These are phyloP conservation scores for Paraleonurus japonicus DNA, from an alignment of 257 asterid genomes.

Conservation along the genomic window DNA sequence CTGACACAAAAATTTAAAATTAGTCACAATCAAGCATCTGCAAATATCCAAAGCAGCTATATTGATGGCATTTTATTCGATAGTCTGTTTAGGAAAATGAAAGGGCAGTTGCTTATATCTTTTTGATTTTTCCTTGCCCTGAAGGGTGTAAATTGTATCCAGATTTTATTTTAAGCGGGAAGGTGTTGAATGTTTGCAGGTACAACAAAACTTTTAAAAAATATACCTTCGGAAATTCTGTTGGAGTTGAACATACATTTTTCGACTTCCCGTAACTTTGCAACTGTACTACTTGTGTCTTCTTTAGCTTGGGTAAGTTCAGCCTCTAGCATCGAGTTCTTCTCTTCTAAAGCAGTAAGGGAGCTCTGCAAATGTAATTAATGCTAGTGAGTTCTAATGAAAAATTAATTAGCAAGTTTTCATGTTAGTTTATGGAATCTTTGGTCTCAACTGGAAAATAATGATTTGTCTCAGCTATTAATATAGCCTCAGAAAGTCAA, in stretches of 20 bases:
- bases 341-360: conserved; percentile 56
- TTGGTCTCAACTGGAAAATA: background rate
- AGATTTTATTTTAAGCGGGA: background rate
- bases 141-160: background rate
- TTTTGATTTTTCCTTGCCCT: background rate
- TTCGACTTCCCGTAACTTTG: conserved; percentile 78
- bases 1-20: conserved; percentile 43
- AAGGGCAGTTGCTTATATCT: conserved; percentile 1
- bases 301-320: conserved; percentile 74
- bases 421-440: background rate
- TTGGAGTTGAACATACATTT: conserved; percentile 68
- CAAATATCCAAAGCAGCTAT: conserved; percentile 18
- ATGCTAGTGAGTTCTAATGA: conserved; percentile 21
- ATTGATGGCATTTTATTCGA: background rate
- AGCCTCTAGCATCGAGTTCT: conserved; percentile 59
- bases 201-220: conserved; percentile 1
- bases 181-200: background rate
- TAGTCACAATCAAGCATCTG: conserved; percentile 20
- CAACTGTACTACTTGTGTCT: conserved; percentile 53
- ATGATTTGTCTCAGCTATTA: background rate
- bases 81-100: conserved; percentile 22
- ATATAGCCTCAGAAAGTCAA: background rate
- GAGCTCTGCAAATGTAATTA: conserved; percentile 53
- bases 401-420: conserved; percentile 9
- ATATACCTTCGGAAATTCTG: conserved; percentile 72